Evolutionary conservation across 306 rosid species (phyloP).

Genomic region (Medicago ruthenica): DNA sequence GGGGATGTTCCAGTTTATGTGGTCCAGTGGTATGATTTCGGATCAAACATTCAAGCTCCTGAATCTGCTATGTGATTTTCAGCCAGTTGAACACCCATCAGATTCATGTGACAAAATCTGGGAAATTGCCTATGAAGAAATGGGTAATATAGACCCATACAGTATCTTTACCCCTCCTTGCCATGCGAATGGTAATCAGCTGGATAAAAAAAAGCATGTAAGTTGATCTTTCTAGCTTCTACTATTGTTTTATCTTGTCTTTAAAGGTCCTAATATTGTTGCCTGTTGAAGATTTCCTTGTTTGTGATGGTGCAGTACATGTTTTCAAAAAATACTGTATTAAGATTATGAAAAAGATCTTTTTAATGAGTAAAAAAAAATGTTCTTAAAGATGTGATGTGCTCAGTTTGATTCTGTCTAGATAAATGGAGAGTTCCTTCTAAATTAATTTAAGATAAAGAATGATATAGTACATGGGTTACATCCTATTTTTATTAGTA

Average conservation of each 20-base stretch:
- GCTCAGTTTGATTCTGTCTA: no score
- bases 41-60: constrained; percentile 78
- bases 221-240: constrained; percentile 41
- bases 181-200: constrained; percentile 51
- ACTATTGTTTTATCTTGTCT: neutral
- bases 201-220: constrained; percentile 66
- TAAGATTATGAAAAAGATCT: no score
- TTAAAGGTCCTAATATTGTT: neutral
- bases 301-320: no score
- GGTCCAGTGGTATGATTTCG: constrained; percentile 90
- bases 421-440: no score
- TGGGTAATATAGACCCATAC: constrained; percentile 79
- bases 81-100: constrained; percentile 64
- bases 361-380: no score
- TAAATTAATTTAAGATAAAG: no score
- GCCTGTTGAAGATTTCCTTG: no score
- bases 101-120: constrained; percentile 56
- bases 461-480: no score
- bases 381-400: no score
- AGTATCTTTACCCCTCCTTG: constrained; percentile 81
- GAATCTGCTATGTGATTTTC: constrained; percentile 58
- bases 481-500: no score
- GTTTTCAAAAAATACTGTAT: no score
- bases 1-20: constrained; percentile 83
- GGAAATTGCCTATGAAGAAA: constrained; percentile 58